Evolutionary conservation across 78 protist genomes (phyloP), one percentile per base, ranked within the genome.

Genomic region (Cyanophora paradoxa): DNA sequence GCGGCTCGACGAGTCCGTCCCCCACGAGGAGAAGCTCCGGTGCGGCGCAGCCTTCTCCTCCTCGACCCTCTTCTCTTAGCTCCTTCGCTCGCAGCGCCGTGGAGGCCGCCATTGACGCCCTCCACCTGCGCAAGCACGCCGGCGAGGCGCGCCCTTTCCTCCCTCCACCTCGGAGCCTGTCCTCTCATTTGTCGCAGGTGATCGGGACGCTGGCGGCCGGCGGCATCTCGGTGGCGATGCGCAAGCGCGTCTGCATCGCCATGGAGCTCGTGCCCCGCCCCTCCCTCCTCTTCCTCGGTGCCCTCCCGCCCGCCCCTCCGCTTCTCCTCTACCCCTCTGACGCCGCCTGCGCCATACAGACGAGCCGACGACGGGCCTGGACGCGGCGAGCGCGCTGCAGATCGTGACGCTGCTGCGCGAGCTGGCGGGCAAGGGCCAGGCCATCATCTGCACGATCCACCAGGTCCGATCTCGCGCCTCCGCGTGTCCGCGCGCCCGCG

Each of bases 371-470:
- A 13, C 34, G 46, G 24, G 33, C 13, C 16, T 65, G 34, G 70
- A 65, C 26, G 26, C 70, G 28, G 50, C 70, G 50, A 8, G 58
- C 26, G 70, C 16, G 50, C 26, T 65, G 37, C 6, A 6, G 61
- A 54, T 8, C 31, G 28, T 13, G 28, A 16, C 13, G 6, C 28
- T 54, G 61, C n/a, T n/a, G n/a, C n/a, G n/a, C n/a, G n/a, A n/a
- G n/a, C 33, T 37, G 36, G 46, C 42, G 50, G 72, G n/a, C 33
- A 20, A 20, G 20, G 41, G 48, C 62, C 20, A 71, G 30, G 74
- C 77, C 10, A 20, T 64, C 63, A 50, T 79, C 40, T 72, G 76
- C 64, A 73, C 77, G 46, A 70, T 79, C 44, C 83, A 79, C 50
- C 76, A 67, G n/a, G n/a, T n/a, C n/a, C n/a, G n/a, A n/a, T n/a